Conservation (phyloP, 2,329 filamentous ascomycete genomes). For the Clarireedia homoeocarpa region DNA sequence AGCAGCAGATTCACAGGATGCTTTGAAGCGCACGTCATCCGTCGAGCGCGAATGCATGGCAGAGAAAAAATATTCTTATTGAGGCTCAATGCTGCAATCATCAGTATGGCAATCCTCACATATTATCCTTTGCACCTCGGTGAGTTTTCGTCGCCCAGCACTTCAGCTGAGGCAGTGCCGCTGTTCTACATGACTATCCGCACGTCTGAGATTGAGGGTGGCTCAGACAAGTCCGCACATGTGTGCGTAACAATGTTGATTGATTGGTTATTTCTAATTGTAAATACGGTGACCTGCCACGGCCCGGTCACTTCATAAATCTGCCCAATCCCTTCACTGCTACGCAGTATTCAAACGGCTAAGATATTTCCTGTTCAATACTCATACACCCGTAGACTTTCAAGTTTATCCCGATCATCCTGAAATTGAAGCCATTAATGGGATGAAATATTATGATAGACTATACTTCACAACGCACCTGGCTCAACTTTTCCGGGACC, state of each 20-base stretch:
- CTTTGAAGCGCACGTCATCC: background rate
- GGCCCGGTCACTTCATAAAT: background rate
- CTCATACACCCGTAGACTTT: background rate
- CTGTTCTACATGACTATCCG: background rate
- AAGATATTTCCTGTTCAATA: background rate
- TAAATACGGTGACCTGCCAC: background rate
- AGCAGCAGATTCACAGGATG: slow-evolving; percentile 3
- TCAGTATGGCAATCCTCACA: background rate
- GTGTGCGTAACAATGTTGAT: background rate
- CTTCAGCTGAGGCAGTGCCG: background rate
- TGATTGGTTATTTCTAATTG: background rate
- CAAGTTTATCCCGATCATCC: background rate
- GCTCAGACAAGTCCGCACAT: background rate
- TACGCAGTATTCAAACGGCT: background rate
- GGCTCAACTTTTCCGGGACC: background rate
- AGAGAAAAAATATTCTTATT: background rate
- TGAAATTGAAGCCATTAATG: background rate
- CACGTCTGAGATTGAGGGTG: background rate
- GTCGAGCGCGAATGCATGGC: background rate
- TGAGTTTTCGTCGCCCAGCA: background rate
- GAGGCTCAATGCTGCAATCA: background rate
- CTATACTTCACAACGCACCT: background rate
- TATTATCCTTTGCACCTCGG: background rate
- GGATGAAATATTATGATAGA: background rate
- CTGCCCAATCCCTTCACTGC: background rate